Evolutionary conservation across 345 rosid genomes (phyloP), one percentile per base, ranked within the genome.

Genomic region (Camelina hispida): DNA sequence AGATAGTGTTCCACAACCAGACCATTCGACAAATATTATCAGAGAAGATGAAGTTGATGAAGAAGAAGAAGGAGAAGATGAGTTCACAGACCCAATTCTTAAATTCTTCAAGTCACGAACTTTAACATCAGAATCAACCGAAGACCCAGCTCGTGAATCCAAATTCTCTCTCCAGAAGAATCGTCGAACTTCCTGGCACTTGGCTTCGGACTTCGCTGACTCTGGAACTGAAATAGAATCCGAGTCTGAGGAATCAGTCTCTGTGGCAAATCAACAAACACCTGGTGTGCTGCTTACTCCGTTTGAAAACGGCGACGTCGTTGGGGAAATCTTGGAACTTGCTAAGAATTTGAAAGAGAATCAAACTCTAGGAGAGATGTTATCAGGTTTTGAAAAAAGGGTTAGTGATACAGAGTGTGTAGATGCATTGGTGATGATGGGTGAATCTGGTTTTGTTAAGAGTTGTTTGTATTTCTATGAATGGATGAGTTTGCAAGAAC

Each of bases 401-500:
- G 13, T 94, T 23, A 82, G 75, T 11, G 78, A 52, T 2, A 72
- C 52, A 38, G 87, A 86, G 73, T 83, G 97, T 81, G 80, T 87
- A 76, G 77, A 85, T 54, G 80, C 87, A 34, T 74, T 94, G 81
- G 70, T 68, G n/a, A 38, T 85, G 76, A 78, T 94, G 91, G 89
- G 84, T 0, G 80, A 81, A 23, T 81, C 84, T 62, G 90, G 93
- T 47, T 72, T 87, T 71, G 18, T 84, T 23, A 80, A 46, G 61
- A 40, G 82, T 30, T 86, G 91, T 68, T 73, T 93, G 68, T 84
- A 93, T 76, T 86, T 93, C 68, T 87, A 80, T 16, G 97, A 93
- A 72, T 93, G 98, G 97, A 91, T 93, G 98, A 64, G 81, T 62
- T 71, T 85, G 71, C 98, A 88, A 71, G 90, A 81, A 25, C 98